Base-by-base conservation (phyloP, 1,284 basidiomycete species). In the Apiotrichum porosum region DNA sequence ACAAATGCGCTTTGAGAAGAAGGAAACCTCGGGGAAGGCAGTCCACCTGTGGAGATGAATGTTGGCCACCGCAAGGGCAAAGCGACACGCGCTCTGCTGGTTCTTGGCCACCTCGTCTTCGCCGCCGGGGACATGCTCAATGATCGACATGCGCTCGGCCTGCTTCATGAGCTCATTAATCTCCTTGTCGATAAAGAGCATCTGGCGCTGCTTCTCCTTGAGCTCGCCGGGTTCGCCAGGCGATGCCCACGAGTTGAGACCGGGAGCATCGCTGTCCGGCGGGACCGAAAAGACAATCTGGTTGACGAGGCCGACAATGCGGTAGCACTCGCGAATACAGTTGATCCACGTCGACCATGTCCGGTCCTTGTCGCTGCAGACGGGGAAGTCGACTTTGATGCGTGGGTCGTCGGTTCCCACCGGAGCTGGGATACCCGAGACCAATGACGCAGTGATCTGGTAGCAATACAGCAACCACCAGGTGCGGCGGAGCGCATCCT, bases 91-190 rank as follows among this genome's bases (percentile, higher is more conserved):
- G 14, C 71, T 57, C 37, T 73, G 69, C 43, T 69, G 70, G 41
- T 73, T 73, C 19, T 68, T 55, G 9, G 66, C 69, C 9, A 74
- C 69, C 39, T 73, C 71, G 45, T 72, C 73, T 46, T 75, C 73
- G 26, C 66, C 68, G 26, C 72, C 72, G 1, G 70, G 65, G 2
- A 71, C 68, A 15, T 68, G 57, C n/a, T 71, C 66, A 38, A 69
- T 65, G 12, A 69, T 49, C 9, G 58, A 47, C 39, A 57, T 62
- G 35, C 47, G 47, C 54, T 75, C 73, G 3, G 68, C 64, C 24
- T 68, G 50, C 49, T 66, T 67, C 51, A 75, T 59, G 41, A 71
- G 44, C 9, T 66, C 59, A 42, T 67, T 56, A 21, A 74, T 58
- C 35, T 65, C 46, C 19, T 54, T 49, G 44, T 75, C 73, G 24